phyloP scores from a whole-genome alignment of 2,329 filamentous ascomycete genomes.

The Incumbomyces lentus region DNA sequence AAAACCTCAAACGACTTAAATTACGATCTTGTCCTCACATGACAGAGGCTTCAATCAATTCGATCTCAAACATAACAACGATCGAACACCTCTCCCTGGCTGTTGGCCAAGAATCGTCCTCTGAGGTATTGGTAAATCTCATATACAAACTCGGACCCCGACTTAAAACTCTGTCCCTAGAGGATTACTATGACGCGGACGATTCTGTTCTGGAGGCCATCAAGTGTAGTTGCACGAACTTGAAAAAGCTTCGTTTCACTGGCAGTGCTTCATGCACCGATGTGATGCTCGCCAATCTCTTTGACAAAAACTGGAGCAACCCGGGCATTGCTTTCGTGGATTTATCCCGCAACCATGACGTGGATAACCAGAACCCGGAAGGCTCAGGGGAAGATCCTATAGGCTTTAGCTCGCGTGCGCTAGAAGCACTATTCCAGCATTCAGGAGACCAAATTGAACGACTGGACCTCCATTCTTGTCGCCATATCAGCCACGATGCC shows the following conservation, averaged over 20 bases:
- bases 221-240: conserved; percentile 54
- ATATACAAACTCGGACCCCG: conserved; percentile 52
- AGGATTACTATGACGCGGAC: conserved; percentile 54
- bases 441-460: conserved; percentile 56
- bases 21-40: conserved; percentile 69
- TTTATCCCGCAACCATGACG: conserved; percentile 63
- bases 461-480: conserved; percentile 73
- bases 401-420: conserved; percentile 65
- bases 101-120: conserved; percentile 47
- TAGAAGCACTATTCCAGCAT: conserved; percentile 73
- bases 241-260: conserved; percentile 71
- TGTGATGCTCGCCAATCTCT: conserved; percentile 59
- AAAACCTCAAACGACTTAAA: conserved; percentile 64
- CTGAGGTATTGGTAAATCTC: conserved; percentile 50
- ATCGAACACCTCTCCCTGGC: conserved; percentile 69
- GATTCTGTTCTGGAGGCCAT: conserved; percentile 62
- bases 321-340: conserved; percentile 60
- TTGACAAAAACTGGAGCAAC: conserved; percentile 61
- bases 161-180: conserved; percentile 69
- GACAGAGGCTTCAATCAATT: conserved; percentile 53
- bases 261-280: conserved; percentile 70
- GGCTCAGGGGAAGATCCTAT: conserved; percentile 48
- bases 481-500: conserved; percentile 62
- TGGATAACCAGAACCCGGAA: conserved; percentile 59
- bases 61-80: conserved; percentile 51